Evolutionary conservation across 805 yeast species (phyloP), one percentile per base, ranked within the genome.

Genomic region (Kuraishia molischiana): DNA sequence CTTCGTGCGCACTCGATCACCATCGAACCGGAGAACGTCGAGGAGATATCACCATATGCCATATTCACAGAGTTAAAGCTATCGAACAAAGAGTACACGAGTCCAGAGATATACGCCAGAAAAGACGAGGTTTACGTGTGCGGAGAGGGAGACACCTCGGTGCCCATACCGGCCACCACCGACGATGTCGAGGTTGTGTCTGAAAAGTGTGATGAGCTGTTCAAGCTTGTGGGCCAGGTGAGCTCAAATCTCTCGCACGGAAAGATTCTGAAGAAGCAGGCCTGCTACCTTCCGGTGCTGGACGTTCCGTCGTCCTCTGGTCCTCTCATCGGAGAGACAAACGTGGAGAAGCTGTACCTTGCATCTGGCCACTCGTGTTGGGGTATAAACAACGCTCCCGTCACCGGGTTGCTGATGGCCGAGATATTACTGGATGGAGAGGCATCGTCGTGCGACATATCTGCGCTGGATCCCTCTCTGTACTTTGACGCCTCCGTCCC

Each of bases 361-460:
- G 95, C 96, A 2, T 75, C 90, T 13, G 98, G 97, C 0, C 98
- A 90, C 59, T 83, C 95, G 13, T 92, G 97, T 61, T 90, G 98
- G 98, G 98, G 98, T 18, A 92, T 90, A 44, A 92, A 90, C 62
- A 90, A 92, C 58, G 96, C 96, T 0, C 97, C 97, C 1, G 97
- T 84, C 3, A 89, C 97, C 0, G 98, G 98, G n/a, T 77, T 85
- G 52, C 70, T 92, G 29, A 72, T 90, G 79, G 78, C 95, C 45
- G 97, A 90, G 60, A 51, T 90, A 38, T 58, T 90, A 34, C 58
- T 90, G 33, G 97, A 90, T 36, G 97, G 97, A 10, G 76, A 74
- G 45, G 81, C 82, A 6, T 67, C 60, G 28, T 74, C 85, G 41
- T 92, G 95, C 19, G 85, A 83, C 53, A 74, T 89, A 21, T 69